Base-by-base conservation (phyloP, 1,284 basidiomycete genomes). In the Xerocomus subilludens region DNA sequence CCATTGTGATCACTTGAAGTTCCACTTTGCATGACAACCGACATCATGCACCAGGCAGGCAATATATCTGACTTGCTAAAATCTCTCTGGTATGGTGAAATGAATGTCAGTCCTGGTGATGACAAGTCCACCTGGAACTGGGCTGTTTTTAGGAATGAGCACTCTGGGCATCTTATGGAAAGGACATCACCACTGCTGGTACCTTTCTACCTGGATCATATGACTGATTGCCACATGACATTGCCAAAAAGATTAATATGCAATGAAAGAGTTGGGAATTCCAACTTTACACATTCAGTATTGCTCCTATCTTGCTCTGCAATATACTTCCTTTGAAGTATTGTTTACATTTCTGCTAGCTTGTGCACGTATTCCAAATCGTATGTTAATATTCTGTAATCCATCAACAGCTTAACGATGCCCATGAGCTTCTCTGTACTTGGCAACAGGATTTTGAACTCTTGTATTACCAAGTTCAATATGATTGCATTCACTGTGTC, bases 231-330 rank as follows among this genome's bases (percentile, higher is more conserved):
- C 74, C 64, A 1, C 10, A 21, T 0, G 76, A 76, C 10, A 72
- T 76, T 1, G 23, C 69, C 1, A 38, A 69, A 2, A 77, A 76
- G 5, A 47, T 76, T 7, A 76, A 73, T 23, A 64, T n/a, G 0
- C 51, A 68, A 0, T 70, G 74, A 35, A 74, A 77, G 18, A 76
- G 71, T 0, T 76, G 75, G 75, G 66, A 76, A 6, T 70, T 66
- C 5, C 65, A 74, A 0, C n/a, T 70, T 0, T 68, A 63, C 36
- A 51, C 8, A 0, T 77, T 73, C 10, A 36, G 64, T 2, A 6
- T 64, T 4, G 13, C 42, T 4, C 70, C 70, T 0, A 30, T 35
- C 3, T 38, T 76, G 2, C 67, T 74, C 1, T 25, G 42, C 35
- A 2, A 4, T 3, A 3, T 71, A 6, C 69, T 76, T 1, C 70